These are phyloP conservation scores for Emericellopsis cladophorae DNA, from an alignment of 2,329 filamentous ascomycete genomes.

Conservation along the genomic window DNA sequence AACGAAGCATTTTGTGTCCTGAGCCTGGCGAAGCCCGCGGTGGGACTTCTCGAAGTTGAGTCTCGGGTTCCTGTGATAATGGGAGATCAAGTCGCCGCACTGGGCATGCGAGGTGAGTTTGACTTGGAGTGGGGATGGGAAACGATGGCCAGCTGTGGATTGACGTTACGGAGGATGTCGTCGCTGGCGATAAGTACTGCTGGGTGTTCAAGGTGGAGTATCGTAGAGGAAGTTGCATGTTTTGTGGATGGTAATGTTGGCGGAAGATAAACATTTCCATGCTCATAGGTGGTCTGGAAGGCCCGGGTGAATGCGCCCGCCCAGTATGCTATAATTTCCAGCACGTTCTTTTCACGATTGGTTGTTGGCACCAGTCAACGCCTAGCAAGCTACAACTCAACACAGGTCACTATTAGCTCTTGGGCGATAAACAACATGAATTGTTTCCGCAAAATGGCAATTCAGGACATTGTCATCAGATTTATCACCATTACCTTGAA, in stretches of 20 bases:
- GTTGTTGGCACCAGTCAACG: not conserved
- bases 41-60: slow-evolving; percentile 21
- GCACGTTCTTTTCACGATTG: not conserved
- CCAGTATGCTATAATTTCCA: too few species aligned
- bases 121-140: slow-evolving; percentile 5
- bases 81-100: slow-evolving; percentile 30
- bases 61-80: slow-evolving; percentile 30
- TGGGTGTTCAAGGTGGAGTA: slow-evolving; percentile 20
- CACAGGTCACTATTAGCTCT: too few species aligned
- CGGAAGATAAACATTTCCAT: too few species aligned
- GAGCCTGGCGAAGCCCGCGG: slow-evolving; percentile 26
- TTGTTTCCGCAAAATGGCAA: too few species aligned
- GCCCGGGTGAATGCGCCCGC: too few species aligned
- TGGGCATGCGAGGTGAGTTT: slow-evolving; percentile 16
- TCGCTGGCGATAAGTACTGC: slow-evolving; percentile 20
- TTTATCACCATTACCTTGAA: too few species aligned
- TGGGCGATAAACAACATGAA: too few species aligned
- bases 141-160: slow-evolving; percentile 13
- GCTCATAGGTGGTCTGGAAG: too few species aligned
- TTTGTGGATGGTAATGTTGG: not conserved
- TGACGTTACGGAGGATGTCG: slow-evolving; percentile 16
- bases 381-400: too few species aligned
- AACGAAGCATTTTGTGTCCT: slow-evolving; percentile 38
- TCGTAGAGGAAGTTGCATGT: not conserved
- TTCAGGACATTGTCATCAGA: too few species aligned